These are phyloP conservation scores for Colletotrichum liriopes DNA, from an alignment of 2,329 filamentous ascomycete species.

Conservation along the genomic window DNA sequence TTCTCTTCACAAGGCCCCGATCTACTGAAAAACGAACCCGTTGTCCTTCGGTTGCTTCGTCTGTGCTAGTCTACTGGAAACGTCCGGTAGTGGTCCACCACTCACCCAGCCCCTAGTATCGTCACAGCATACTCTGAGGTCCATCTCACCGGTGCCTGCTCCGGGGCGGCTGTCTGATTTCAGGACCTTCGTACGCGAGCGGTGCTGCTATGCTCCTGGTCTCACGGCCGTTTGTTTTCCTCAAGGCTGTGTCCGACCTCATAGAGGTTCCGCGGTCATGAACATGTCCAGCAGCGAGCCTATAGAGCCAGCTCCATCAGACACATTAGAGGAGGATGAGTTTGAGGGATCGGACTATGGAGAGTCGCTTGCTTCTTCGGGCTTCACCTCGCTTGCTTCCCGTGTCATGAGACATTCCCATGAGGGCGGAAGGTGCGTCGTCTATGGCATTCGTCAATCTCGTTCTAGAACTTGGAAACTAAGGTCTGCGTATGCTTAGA, in stretches of 20 bases:
- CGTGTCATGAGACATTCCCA: constrained; percentile 42
- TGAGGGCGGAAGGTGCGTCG: constrained; percentile 43
- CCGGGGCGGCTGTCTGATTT: background rate
- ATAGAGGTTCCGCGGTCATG: constrained; percentile 12
- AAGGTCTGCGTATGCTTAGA: constrained; percentile 48
- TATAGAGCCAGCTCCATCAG: constrained; percentile 39
- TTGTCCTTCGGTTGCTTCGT: background rate
- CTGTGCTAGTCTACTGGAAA: background rate
- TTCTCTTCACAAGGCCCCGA: background rate
- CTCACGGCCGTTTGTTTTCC: background rate
- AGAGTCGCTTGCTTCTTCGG: constrained; percentile 55
- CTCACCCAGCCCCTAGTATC: background rate
- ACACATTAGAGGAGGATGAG: constrained; percentile 33
- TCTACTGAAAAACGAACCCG: background rate
- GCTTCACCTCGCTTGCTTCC: constrained; percentile 57
- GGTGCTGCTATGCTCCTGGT: constrained; percentile 9
- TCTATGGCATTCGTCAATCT: background rate
- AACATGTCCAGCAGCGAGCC: constrained; percentile 34
- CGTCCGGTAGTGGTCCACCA: background rate
- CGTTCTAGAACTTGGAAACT: constrained; percentile 3
- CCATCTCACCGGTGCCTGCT: background rate
- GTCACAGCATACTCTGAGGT: background rate
- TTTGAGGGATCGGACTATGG: constrained; percentile 57
- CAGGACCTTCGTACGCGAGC: background rate
- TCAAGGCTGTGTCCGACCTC: background rate